phyloP scores from a whole-genome alignment of 2,329 filamentous ascomycete genomes.

The Moelleriella libera region DNA sequence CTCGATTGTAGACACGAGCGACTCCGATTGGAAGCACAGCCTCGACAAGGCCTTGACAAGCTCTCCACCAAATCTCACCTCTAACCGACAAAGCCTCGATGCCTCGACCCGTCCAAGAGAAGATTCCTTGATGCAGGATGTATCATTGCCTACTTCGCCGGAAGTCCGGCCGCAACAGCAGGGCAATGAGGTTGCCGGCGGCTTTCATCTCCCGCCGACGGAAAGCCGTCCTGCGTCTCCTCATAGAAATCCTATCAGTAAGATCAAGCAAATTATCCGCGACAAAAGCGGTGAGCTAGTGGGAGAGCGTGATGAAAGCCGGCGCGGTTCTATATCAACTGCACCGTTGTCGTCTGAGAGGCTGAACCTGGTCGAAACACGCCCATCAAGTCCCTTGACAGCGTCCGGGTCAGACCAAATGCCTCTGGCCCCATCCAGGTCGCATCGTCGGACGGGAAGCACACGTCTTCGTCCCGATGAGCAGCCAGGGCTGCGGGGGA shows the following conservation, averaged over 20 bases:
- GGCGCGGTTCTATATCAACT: constrained; percentile 10
- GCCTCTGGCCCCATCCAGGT: constrained; percentile 11
- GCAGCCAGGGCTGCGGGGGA: constrained; percentile 34
- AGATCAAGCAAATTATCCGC: constrained; percentile 40
- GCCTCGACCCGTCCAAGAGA: constrained; percentile 21
- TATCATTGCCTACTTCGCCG: constrained; percentile 36
- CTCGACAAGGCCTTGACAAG: constrained; percentile 9
- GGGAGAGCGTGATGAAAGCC: constrained; percentile 19
- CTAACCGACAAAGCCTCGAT: constrained; percentile 31
- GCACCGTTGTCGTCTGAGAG: constrained; percentile 12
- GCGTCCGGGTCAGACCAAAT: constrained; percentile 14
- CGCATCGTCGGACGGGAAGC: constrained; percentile 32
- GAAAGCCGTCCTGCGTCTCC: constrained; percentile 52
- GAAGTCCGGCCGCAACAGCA: constrained; percentile 32
- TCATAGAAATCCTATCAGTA: constrained; percentile 41
- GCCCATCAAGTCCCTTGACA: constrained; percentile 7
- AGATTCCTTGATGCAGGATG: constrained; percentile 27
- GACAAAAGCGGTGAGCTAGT: constrained; percentile 32
- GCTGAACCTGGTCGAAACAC: constrained; percentile 5
- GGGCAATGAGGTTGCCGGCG: constrained; percentile 40
- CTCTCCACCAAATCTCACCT: constrained; percentile 11
- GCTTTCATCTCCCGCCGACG: constrained; percentile 47
- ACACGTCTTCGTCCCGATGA: constrained; percentile 25
- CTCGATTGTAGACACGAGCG: constrained; percentile 25
- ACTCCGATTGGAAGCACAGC: constrained; percentile 19